Conservation (phyloP, 192 early-diverging fungal genomes). For the Mortierella alpina region DNA sequence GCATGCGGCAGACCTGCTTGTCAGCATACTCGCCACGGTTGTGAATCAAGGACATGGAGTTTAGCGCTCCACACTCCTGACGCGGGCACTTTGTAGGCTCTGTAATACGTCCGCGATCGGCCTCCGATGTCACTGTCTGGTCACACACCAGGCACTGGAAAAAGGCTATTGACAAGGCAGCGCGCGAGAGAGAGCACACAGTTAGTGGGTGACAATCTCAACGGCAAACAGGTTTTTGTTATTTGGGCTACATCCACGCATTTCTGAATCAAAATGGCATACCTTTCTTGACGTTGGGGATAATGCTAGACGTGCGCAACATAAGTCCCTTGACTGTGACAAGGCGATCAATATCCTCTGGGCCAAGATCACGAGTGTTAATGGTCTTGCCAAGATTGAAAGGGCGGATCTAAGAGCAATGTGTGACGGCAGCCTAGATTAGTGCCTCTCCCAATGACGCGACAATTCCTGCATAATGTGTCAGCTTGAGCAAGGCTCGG, state of each 20-base stretch:
- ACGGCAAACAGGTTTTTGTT: no score
- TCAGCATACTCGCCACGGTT: conserved; percentile 94
- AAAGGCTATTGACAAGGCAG: conserved; percentile 66
- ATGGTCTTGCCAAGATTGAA: conserved; percentile 82
- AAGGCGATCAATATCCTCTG: conserved; percentile 96
- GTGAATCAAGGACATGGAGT: conserved; percentile 91
- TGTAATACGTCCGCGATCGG: conserved; percentile 88
- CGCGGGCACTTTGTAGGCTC: conserved; percentile 89
- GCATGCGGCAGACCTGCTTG: conserved; percentile 93
- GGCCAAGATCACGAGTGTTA: conserved; percentile 96
- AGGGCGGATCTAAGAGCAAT: conserved; percentile 75
- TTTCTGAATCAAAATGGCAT: no score
- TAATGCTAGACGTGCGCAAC: conserved; percentile 90
- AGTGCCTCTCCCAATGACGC: conserved; percentile 2
- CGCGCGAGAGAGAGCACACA: neutral
- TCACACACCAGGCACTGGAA: conserved; percentile 96
- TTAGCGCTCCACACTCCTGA: conserved; percentile 80
- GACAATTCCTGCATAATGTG: neutral
- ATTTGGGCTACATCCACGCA: no score
- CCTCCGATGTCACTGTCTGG: conserved; percentile 76
- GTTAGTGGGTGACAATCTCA: no score
- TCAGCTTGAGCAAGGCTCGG: neutral
- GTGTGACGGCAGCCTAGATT: neutral
- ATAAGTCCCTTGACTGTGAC: conserved; percentile 95
- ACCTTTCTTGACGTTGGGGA: conserved; percentile 93